Evolutionary conservation across 2,329 filamentous ascomycete species (phyloP).

Genomic region (Knufia petricola): DNA sequence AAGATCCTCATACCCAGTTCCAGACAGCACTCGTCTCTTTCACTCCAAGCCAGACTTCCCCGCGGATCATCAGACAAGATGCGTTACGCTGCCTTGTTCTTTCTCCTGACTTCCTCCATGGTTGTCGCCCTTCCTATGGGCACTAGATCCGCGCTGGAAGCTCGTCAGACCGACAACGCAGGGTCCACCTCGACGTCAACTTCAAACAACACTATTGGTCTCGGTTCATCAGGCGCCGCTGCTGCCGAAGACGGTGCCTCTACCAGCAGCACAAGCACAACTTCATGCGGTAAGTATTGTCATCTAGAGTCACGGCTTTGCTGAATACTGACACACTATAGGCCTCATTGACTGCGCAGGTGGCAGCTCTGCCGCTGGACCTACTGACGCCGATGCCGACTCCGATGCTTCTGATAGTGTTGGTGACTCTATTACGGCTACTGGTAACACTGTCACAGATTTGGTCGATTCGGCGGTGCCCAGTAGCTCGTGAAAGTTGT

Average conservation of each 20-base stretch:
- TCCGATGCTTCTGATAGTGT: no score
- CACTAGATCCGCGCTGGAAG: neutral
- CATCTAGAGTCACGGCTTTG: neutral
- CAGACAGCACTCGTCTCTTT: no score
- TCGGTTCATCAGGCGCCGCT: neutral
- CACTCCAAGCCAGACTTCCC: no score
- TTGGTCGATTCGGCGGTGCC: no score
- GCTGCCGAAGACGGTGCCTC: neutral
- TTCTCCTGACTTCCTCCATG: neutral
- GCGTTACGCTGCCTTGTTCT: no score
- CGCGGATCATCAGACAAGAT: no score
- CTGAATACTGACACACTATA: neutral
- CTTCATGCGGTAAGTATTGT: neutral
- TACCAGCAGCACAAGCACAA: constrained; percentile 2
- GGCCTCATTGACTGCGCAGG: neutral
- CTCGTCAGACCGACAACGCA: neutral
- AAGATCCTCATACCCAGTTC: no score
- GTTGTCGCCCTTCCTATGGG: neutral
- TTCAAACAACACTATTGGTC: neutral
- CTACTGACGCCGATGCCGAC: neutral
- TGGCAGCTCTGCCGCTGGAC: neutral
- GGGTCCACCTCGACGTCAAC: constrained; percentile 1
- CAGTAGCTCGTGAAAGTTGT: no score
- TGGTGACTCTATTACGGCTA: no score
- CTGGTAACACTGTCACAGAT: no score